A percentile compares a stretch with the other conserved stretches of the same genome.
Evolutionary conservation across 2,329 filamentous ascomycete genomes (phyloP).

Genomic region (Moelleriella libera): DNA sequence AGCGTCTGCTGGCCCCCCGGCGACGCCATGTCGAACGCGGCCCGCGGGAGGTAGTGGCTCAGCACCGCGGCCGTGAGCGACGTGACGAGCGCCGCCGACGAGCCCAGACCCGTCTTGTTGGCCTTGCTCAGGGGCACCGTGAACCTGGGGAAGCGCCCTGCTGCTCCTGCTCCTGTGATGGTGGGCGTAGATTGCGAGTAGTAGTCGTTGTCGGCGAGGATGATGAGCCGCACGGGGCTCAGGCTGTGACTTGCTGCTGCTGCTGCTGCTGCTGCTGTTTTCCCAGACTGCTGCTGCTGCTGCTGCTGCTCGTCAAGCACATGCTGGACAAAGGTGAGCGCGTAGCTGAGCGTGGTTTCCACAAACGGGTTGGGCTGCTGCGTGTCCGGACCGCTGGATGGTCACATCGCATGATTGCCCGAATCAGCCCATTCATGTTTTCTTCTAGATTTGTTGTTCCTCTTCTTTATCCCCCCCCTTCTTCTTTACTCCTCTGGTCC

Average conservation of each 20-base stretch:
- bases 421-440: too few relatives aligned
- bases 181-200: slow-evolving; percentile 51
- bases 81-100: slow-evolving; percentile 86
- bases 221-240: slow-evolving; percentile 60
- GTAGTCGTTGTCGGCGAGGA: slow-evolving; percentile 92
- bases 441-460: too few relatives aligned
- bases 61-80: slow-evolving; percentile 67
- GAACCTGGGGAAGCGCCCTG: slow-evolving; percentile 60
- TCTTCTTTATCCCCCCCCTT: too few relatives aligned
- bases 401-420: too few relatives aligned
- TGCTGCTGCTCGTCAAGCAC: too few relatives aligned
- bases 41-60: slow-evolving; percentile 52
- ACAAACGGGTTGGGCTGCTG: slow-evolving; percentile 63
- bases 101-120: slow-evolving; percentile 92
- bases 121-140: slow-evolving; percentile 60
- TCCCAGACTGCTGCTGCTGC: too few relatives aligned
- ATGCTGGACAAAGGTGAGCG: slow-evolving; percentile 58
- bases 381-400: background rate
- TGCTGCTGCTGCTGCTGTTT: too few relatives aligned
- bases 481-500: too few relatives aligned
- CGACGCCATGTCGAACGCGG: slow-evolving; percentile 41
- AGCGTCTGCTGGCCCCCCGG: slow-evolving; percentile 44
- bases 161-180: slow-evolving; percentile 7
- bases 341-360: slow-evolving; percentile 80
- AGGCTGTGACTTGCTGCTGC: slow-evolving; percentile 28